Base-by-base conservation (phyloP, 768 basidiomycete species). In the Pisolithus sp. region DNA sequence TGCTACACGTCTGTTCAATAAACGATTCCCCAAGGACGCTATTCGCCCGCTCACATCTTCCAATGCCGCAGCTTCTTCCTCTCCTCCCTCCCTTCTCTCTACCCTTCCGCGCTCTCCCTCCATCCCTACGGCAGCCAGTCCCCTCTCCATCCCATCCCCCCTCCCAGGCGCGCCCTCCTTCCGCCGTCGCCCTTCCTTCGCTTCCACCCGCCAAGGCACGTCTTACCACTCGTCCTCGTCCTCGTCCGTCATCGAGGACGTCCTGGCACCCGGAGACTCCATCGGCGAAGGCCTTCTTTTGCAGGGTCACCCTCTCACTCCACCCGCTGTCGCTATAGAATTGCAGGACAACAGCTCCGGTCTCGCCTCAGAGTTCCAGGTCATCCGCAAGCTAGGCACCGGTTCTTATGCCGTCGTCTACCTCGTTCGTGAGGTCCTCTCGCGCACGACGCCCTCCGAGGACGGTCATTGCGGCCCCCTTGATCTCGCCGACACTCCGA, bases 391-490 rank as follows among this genome's bases (percentile, higher is more conserved):
- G 56, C 81, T 95, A 48, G 93, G 93, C 46, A 83, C 88, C 0
- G 93, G 93, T 59, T 88, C 85, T 55, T 96, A 95, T 65, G 93
- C 93, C 15, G 88, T 93, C 61, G 93, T 96, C 50, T 97, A 96
- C 66, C 84, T 92, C 54, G 93, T 96, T 24, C 81, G 82, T 44
- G 86, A 90, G 68, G 78, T 88, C 34, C 57, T 77, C 24, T 70
- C 65, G 15, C 74, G 71, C 48, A 47, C 59, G 34, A 57, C 60
- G n/a, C 64, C 69, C 43, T 73, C 74, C 13, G 80, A 84, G 58
- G 76, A 79, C 63, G 76, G 77, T 47, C 76, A 75, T 50, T 72
- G 82, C 49, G 80, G 79, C 57, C 56, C 68, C 24, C 78, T 83
- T 65, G 81, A 83, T 52, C 57, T 80, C 9, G 81, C 80, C 56